Evolutionary conservation across 192 early-diverging fungal species (phyloP).

Genomic region (Dimargaris cristalligena): DNA sequence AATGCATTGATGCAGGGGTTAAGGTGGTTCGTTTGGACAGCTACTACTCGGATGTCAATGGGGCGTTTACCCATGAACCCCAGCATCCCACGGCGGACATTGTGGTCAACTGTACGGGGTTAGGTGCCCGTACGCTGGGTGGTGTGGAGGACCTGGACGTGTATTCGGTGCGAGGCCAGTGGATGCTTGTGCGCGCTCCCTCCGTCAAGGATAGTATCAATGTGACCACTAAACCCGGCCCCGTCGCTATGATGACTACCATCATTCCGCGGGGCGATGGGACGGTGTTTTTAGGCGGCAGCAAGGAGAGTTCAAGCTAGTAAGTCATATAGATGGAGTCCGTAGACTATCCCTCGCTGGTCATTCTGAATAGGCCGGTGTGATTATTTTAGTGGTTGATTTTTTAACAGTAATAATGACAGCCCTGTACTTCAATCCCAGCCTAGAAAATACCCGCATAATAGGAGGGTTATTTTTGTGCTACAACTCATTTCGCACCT

Average conservation of each 20-base stretch:
- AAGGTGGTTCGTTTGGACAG: slow-evolving; percentile 4
- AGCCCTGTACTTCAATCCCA: too few species aligned
- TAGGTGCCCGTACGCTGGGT: slow-evolving; percentile 41
- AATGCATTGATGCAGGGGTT: slow-evolving; percentile 14
- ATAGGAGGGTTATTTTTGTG: too few species aligned
- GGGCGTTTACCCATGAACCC: not conserved
- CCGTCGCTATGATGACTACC: slow-evolving; percentile 13
- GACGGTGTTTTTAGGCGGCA: slow-evolving; percentile 23
- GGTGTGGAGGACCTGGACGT: slow-evolving; percentile 57
- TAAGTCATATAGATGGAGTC: not conserved
- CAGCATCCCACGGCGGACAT: slow-evolving; percentile 21
- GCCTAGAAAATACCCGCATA: too few species aligned
- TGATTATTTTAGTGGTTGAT: too few species aligned
- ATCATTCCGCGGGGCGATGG: slow-evolving; percentile 25
- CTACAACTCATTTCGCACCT: too few species aligned
- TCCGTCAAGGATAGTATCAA: slow-evolving; percentile 45
- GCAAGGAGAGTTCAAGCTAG: slow-evolving; percentile 17
- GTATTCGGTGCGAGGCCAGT: slow-evolving; percentile 70
- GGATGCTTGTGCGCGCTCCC: slow-evolving; percentile 53
- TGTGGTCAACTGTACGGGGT: slow-evolving; percentile 73
- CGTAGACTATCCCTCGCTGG: too few species aligned
- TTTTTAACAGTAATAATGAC: too few species aligned
- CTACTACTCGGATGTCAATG: slow-evolving; percentile 13
- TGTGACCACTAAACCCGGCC: slow-evolving; percentile 17
- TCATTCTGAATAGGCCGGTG: too few species aligned